Percentiles rank a stretch among this genome's conserved stretches.
These are phyloP conservation scores for Torulaspora delbrueckii DNA, from an alignment of 805 yeast species.

Conservation along the genomic window DNA sequence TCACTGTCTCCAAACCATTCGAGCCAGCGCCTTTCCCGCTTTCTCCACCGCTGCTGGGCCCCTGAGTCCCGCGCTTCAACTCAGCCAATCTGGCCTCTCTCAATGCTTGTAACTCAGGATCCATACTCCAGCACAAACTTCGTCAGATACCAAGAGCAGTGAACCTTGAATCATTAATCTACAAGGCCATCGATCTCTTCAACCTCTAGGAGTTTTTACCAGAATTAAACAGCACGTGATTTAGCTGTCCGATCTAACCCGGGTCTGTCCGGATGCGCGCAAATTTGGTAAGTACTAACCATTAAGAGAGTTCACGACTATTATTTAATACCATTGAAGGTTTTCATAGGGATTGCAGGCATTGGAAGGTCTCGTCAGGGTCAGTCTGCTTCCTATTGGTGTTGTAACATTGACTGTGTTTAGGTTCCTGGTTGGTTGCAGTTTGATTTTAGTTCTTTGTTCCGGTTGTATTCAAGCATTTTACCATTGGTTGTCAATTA, in stretches of 20 bases:
- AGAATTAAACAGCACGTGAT: background rate
- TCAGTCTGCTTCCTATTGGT: background rate
- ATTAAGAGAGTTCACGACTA: background rate
- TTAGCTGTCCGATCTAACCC: background rate
- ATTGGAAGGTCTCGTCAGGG: no score
- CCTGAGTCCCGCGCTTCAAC: slow-evolving; percentile 46
- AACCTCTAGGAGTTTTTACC: background rate
- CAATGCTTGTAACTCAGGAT: slow-evolving; percentile 85
- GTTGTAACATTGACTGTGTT: background rate
- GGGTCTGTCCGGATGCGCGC: background rate
- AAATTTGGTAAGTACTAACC: background rate
- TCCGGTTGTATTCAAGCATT: background rate
- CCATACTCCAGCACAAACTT: slow-evolving; percentile 45
- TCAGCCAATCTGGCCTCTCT: slow-evolving; percentile 90
- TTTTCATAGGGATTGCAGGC: no score
- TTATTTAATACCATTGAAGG: background rate
- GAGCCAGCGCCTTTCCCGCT: slow-evolving; percentile 35
- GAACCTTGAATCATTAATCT: background rate
- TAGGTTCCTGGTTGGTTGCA: background rate
- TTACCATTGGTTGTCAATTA: background rate
- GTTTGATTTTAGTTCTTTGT: background rate
- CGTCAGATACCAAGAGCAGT: background rate
- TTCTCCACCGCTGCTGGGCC: slow-evolving; percentile 33
- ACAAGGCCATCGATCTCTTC: background rate
- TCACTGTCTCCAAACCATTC: slow-evolving; percentile 24